These are phyloP conservation scores for Isoetes taiwanensis DNA, from an alignment of 75 land plant species.

Conservation along the genomic window DNA sequence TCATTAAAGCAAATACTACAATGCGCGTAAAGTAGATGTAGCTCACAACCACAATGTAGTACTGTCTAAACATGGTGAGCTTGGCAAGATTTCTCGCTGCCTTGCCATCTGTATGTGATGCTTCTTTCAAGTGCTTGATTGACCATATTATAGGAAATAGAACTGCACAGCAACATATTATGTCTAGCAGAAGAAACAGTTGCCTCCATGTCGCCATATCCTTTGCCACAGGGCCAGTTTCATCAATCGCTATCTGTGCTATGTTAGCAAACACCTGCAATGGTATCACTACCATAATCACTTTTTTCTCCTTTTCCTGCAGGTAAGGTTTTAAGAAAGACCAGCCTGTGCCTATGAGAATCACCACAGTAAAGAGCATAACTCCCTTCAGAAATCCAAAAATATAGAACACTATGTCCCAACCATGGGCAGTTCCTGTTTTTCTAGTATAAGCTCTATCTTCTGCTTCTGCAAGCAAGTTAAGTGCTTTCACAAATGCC, in stretches of 20 bases:
- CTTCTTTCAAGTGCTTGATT: conserved; percentile 49
- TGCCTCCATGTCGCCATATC: conserved; percentile 70
- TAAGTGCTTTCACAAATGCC: conserved; percentile 43
- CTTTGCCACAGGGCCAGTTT: conserved; percentile 51
- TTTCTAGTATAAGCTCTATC: conserved; percentile 51
- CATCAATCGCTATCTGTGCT: conserved; percentile 53
- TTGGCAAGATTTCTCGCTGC: conserved; percentile 66
- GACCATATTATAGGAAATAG: conserved; percentile 86
- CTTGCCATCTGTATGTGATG: conserved; percentile 60
- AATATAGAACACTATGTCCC: conserved; percentile 71
- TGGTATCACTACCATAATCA: conserved; percentile 74
- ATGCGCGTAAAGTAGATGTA: conserved; percentile 78
- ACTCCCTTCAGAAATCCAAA: conserved; percentile 60
- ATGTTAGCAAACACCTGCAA: conserved; percentile 68
- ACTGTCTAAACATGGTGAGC: conserved; percentile 63
- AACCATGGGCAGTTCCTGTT: conserved; percentile 64
- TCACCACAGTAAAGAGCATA: conserved; percentile 59
- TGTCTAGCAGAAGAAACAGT: conserved; percentile 56
- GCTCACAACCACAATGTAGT: conserved; percentile 56
- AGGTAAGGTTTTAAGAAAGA: conserved; percentile 67
- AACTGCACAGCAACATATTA: conserved; percentile 67
- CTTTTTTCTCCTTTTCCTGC: conserved; percentile 76
- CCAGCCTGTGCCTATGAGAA: conserved; percentile 71
- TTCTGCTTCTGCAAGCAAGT: conserved; percentile 55
- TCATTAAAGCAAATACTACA: conserved; percentile 54